Base-by-base conservation (phyloP, 768 basidiomycete genomes). In the Rhizopogon vinicolor region DNA sequence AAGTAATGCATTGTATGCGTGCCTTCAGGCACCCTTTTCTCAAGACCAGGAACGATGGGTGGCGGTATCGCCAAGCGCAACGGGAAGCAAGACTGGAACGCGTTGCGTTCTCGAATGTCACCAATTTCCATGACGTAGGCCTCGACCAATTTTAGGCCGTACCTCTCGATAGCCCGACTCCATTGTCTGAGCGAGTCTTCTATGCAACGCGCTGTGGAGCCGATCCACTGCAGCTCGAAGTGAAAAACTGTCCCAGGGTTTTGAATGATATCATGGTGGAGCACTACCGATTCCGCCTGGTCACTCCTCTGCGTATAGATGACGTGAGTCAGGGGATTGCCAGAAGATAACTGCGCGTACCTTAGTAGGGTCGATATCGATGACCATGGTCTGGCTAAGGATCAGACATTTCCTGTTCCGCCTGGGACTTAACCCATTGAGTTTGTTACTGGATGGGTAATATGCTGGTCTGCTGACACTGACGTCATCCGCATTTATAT, bases 151-250 rank as follows among this genome's bases (percentile, higher is more conserved):
- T 85, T 91, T 53, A 98, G 76, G 3, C 96, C 96, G 58, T 93
- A 93, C 50, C 87, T 81, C 59, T 96, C 94, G 44, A 95, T 91
- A 4, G 82, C 79, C 41, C 90, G 78, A 53, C 82, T 83, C 89
- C 93, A 94, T 51, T 82, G 78, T 40, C 88, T 83, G 22, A 97
- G 77, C 51, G 88, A 81, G 60, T 96, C 93, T 60, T 98, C 95
- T 51, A 98, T 89, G 59, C 86, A 87, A 19, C 91, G 83, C 22
- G 94, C 93, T 1, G 93, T 94, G 2, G 94, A 89, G 2, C 93
- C 94, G 41, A 98, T 87, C 96, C 97, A 99, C 58, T 96, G 91
- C 29, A 99, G 77, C 70, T 99, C 95, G 63, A 98, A 94, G 69
- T 98, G 96, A 73, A 97, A 97, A 56, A 90, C 91, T 29, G 89